Percentiles rank a stretch among this genome's conserved stretches.
Evolutionary conservation across 805 yeast genomes (phyloP).

Genomic region (Teunomyces pallodes): DNA sequence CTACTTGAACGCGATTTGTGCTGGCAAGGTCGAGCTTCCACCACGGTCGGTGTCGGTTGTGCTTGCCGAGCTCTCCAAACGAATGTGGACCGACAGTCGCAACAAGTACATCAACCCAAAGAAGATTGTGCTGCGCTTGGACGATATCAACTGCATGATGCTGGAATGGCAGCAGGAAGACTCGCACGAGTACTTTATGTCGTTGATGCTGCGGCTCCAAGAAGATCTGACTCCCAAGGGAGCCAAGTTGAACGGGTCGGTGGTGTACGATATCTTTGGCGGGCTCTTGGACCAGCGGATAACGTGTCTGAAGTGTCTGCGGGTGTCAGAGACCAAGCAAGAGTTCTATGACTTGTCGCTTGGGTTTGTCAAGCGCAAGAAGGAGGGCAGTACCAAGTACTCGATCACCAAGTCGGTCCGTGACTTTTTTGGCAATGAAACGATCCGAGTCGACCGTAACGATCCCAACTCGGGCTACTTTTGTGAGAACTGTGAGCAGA

Average conservation of each 20-base stretch:
- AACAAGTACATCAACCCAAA: conserved; percentile 67
- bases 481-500: conserved; percentile 81
- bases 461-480: conserved; percentile 72
- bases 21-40: conserved; percentile 45
- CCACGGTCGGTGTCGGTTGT: conserved; percentile 61
- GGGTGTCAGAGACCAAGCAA: conserved; percentile 82
- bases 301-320: conserved; percentile 78
- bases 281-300: conserved; percentile 84
- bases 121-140: conserved; percentile 64
- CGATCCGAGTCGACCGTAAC: conserved; percentile 62
- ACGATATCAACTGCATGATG: conserved; percentile 93
- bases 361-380: conserved; percentile 54
- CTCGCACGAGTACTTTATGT: conserved; percentile 96
- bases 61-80: conserved; percentile 64
- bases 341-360: conserved; percentile 91
- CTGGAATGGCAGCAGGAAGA: conserved; percentile 98
- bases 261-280: conserved; percentile 91
- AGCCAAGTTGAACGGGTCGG: conserved; percentile 73
- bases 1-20: conserved; percentile 65
- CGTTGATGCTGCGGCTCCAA: conserved; percentile 79
- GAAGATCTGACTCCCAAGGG: conserved; percentile 93
- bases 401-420: conserved; percentile 71
- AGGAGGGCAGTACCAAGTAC: conserved; percentile 33
- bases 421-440: conserved; percentile 82
- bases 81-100: conserved; percentile 58